phyloP scores from a whole-genome alignment of 257 asterid species.

The Cinchona pubescens region DNA sequence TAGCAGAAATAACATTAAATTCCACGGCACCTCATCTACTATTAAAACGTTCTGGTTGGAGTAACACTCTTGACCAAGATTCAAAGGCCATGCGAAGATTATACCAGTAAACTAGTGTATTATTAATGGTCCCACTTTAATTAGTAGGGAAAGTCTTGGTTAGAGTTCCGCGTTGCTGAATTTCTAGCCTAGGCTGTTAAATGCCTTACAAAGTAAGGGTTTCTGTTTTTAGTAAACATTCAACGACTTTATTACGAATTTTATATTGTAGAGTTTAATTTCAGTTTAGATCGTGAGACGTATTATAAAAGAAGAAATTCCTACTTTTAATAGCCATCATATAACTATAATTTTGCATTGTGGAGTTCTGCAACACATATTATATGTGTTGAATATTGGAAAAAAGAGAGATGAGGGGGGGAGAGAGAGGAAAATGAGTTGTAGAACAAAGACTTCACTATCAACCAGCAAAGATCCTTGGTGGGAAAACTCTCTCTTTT shows the following conservation, averaged over 20 bases:
- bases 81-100: background rate
- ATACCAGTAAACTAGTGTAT: background rate
- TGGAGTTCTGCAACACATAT: too few species aligned
- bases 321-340: too few species aligned
- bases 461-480: constrained; percentile 32
- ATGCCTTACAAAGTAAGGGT: too few species aligned
- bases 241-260: too few species aligned
- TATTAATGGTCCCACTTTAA: background rate
- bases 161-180: too few species aligned
- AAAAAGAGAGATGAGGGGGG: background rate
- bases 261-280: too few species aligned
- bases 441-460: constrained; percentile 35
- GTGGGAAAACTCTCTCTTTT: constrained; percentile 24
- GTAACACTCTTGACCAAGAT: background rate
- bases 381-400: constrained; percentile 2
- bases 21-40: background rate
- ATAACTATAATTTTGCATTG: too few species aligned
- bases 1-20: background rate
- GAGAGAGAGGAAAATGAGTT: constrained; percentile 25
- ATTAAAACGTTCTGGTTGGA: background rate
- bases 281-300: too few species aligned
- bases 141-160: too few species aligned
- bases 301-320: too few species aligned
- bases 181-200: too few species aligned
- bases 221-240: too few species aligned